Base-by-base conservation (phyloP, 1,284 basidiomycete species). In the Trichosporon ovoides region DNA sequence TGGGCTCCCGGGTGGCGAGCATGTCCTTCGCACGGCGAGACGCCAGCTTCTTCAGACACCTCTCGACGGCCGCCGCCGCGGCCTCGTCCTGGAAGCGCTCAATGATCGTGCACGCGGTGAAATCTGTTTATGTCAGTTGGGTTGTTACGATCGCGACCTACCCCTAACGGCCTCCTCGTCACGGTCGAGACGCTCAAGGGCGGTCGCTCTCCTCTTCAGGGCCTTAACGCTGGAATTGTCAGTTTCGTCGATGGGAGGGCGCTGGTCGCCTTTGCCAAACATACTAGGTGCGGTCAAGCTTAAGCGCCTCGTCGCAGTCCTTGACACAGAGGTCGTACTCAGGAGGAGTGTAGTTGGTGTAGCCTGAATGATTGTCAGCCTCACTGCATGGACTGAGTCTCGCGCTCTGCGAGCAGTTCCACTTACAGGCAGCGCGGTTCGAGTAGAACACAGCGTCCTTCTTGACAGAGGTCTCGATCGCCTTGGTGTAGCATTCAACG, bases 391-490 rank as follows among this genome's bases (percentile, higher is more conserved):
- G n/a, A n/a, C n/a, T n/a, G n/a, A n/a, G n/a, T n/a, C n/a, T n/a
- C n/a, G n/a, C n/a, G n/a, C n/a, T n/a, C n/a, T n/a, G n/a, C n/a
- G n/a, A n/a, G n/a, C n/a, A n/a, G n/a, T n/a, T 28, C 31, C 5
- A 71, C 86, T 66, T 61, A 91, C 94, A 97, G 60, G 96, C 96
- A 46, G 95, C 95, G 59, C 96, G 87, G 80, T 99, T 99, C 75
- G 89, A 91, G 83, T 87, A 98, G 80, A 90, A 98, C 51, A 98
- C 92, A 31, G 95, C 87, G 73, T 96, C 91, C 28, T 89, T 86
- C 73, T 86, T 87, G 36, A 88, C 87, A 2, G 90, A 83, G 12
- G 91, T 82, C 58, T 86, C 84, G 66, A 98, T 96, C 24, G 96
- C 95, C 73, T 88, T 88, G 28, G 91, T 89, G 82, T 98, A 99